Base-by-base conservation (phyloP, 805 yeast species). In the Cyberlindnera meyerae region DNA sequence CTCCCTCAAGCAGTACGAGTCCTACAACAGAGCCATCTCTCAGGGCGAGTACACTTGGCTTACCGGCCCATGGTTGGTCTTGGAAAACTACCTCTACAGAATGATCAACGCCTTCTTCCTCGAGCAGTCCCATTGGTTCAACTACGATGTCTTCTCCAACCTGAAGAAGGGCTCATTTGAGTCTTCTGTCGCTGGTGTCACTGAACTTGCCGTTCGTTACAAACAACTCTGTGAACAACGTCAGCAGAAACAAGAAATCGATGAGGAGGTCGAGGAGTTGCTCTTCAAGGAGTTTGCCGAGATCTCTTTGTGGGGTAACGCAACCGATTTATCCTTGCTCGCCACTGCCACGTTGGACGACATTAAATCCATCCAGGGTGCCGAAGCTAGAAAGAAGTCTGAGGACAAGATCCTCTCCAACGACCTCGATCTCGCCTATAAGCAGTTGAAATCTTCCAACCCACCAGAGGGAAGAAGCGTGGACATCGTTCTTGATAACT, bases 301-400 rank as follows among this genome's bases (percentile, higher is more conserved):
- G 55, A 75, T 90, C 37, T 85, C 96, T 0, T 63, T 93, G 36
- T 93, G 99, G 99, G 99, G 99, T 18, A 93, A 93, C 60, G 97
- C 97, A 14, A 86, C 97, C 4, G 99, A 93, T 60, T 71, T 93
- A 54, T 87, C 97, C 0, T 65, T 94, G 36, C 68, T 93, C 44
- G 89, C 94, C 4, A 88, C 85, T 41, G 87, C 90, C n/a, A 77
- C 88, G 7, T 58, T 87, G 20, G 96, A 89, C 31, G 96, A 93
- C 47, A 82, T 93, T 52, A 83, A 86, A 60, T 78, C 90, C 6
- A 77, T 87, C 27, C 99, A 93, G 66, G 96, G 96, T 29, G 84
- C 82, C 11, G 87, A 82, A 44, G 87, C 87, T 14, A 72, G 97
- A 48, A 81, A 79, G 54, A 77, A 79, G 53, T 84, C 88, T 39